A percentile compares a stretch with the other conserved stretches of the same genome.
Evolutionary conservation across 148 eudicot genomes (phyloP).

Genomic region (Persicaria tinctoria): DNA sequence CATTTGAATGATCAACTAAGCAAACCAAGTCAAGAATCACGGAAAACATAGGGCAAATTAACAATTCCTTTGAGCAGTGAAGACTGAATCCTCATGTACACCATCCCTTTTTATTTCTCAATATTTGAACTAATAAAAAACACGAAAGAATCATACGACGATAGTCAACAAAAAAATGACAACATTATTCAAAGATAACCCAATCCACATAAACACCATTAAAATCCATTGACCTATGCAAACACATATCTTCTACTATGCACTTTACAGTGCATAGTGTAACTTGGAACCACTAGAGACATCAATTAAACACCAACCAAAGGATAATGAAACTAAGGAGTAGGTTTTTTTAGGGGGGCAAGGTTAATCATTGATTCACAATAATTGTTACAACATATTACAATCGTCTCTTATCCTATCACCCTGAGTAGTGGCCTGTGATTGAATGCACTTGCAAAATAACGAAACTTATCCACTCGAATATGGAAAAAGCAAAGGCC

Average conservation of each 20-base stretch:
- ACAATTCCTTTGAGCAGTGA: not conserved
- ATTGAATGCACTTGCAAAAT: too few species aligned
- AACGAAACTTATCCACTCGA: too few species aligned
- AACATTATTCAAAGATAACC: not conserved
- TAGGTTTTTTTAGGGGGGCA: too few species aligned
- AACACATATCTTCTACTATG: not conserved
- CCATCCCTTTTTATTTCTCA: not conserved
- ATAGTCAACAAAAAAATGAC: not conserved
- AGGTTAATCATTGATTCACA: too few species aligned
- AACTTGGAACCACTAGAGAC: not conserved
- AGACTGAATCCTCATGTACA: not conserved
- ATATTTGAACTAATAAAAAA: not conserved
- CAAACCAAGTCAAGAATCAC: not conserved
- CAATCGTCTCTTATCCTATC: too few species aligned
- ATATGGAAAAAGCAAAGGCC: too few species aligned
- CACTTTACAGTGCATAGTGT: not conserved
- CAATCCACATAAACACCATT: not conserved
- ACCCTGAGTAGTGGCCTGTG: too few species aligned
- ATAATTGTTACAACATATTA: too few species aligned
- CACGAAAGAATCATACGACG: not conserved
- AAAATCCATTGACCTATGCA: not conserved
- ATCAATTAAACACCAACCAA: too few species aligned
- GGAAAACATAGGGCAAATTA: not conserved
- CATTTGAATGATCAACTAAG: not conserved
- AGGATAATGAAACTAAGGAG: too few species aligned